Conservation (phyloP, 2,329 filamentous ascomycete species). For the Aureobasidium sp. region DNA sequence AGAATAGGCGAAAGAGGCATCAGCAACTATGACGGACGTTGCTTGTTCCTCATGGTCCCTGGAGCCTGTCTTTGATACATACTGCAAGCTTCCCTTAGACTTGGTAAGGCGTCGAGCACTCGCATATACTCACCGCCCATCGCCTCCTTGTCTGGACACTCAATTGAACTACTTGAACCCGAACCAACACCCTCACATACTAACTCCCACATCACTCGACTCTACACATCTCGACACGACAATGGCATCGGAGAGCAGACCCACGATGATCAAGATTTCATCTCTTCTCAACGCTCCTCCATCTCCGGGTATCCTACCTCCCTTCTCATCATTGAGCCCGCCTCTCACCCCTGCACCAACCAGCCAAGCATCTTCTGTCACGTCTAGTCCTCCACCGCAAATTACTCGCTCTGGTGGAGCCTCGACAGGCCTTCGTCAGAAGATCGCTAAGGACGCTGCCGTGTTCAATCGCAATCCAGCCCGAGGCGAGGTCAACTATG, state of each 20-base stretch:
- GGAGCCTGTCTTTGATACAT: constrained; percentile 10
- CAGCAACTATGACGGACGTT: not conserved
- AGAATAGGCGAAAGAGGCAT: not conserved
- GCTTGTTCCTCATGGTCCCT: not conserved
- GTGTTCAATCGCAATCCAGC: constrained; percentile 53
- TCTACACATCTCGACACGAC: not conserved
- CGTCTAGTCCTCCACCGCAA: constrained; percentile 18
- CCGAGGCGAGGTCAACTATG: constrained; percentile 62
- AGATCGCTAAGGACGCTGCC: constrained; percentile 56
- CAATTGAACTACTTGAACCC: constrained; percentile 8
- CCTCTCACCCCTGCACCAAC: constrained; percentile 21
- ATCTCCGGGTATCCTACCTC: constrained; percentile 3
- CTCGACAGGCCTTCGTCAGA: constrained; percentile 31
- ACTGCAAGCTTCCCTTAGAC: constrained; percentile 10
- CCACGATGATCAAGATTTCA: constrained; percentile 7
- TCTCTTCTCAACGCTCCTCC: constrained; percentile 11
- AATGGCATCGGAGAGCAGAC: not conserved
- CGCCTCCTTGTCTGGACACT: constrained; percentile 8
- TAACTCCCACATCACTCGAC: not conserved
- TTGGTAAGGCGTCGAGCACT: constrained; percentile 8
- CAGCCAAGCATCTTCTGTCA: constrained; percentile 16
- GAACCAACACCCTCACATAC: not conserved
- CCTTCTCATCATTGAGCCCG: constrained; percentile 14
- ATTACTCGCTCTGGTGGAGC: constrained; percentile 15
- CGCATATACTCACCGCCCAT: constrained; percentile 10